These are phyloP conservation scores for Lojkania enalia DNA, from an alignment of 2,329 filamentous ascomycete genomes.

Conservation along the genomic window DNA sequence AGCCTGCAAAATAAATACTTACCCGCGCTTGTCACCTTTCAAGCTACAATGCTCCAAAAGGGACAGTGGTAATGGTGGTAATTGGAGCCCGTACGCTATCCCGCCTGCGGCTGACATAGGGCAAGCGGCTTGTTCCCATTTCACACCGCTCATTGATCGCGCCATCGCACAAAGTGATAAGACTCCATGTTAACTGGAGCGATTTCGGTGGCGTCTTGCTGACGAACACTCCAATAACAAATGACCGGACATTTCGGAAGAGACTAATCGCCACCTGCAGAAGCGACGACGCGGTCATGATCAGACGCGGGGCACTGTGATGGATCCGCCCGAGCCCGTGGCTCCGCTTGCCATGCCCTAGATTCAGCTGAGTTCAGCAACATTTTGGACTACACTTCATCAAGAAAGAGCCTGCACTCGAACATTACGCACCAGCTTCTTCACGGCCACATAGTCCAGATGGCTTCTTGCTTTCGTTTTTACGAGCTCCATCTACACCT, in stretches of 20 bases:
- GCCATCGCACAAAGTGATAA: neutral
- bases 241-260: constrained; percentile 1
- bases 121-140: constrained; percentile 2
- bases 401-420: too few species aligned
- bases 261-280: neutral
- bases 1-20: too few species aligned
- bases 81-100: too few species aligned
- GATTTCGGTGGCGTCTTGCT: constrained; percentile 5
- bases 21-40: too few species aligned
- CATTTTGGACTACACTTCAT: too few species aligned
- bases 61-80: too few species aligned
- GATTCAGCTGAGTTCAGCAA: neutral
- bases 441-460: too few species aligned
- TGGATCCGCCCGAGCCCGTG: neutral
- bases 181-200: neutral
- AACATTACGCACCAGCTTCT: too few species aligned
- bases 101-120: too few species aligned
- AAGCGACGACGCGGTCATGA: constrained; percentile 4
- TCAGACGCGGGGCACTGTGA: constrained; percentile 1
- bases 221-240: neutral
- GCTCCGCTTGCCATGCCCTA: neutral
- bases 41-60: too few species aligned
- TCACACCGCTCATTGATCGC: constrained; percentile 18
- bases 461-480: too few species aligned
- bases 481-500: too few species aligned